A percentile compares a stretch with the other conserved stretches of the same genome.
phyloP scores from a whole-genome alignment of 768 basidiomycete genomes.

The Termitomyces sp. region DNA sequence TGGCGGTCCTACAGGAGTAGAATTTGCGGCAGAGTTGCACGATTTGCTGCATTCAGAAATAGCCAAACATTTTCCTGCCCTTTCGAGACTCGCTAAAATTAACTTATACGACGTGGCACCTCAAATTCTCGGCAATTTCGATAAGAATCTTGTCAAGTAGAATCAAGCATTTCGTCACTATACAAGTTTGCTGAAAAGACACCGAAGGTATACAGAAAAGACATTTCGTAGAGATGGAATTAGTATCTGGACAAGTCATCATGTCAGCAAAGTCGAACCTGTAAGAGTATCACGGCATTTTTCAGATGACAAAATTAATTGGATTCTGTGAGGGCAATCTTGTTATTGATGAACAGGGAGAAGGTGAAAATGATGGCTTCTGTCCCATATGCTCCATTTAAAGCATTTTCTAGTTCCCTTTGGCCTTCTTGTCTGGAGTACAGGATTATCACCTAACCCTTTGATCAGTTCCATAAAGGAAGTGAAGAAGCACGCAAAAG shows the following conservation, averaged over 20 bases:
- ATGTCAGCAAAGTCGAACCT: slow-evolving; percentile 65
- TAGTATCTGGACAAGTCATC: slow-evolving; percentile 62
- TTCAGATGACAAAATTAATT: neutral
- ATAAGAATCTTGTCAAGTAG: slow-evolving; percentile 58
- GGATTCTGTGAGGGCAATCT: slow-evolving; percentile 1
- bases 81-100: slow-evolving; percentile 63
- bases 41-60: slow-evolving; percentile 73
- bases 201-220: slow-evolving; percentile 56
- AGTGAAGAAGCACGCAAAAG: slow-evolving; percentile 57
- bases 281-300: slow-evolving; percentile 26
- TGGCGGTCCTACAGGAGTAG: slow-evolving; percentile 77
- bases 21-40: slow-evolving; percentile 80
- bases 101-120: slow-evolving; percentile 82
- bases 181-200: neutral
- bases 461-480: slow-evolving; percentile 57
- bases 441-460: slow-evolving; percentile 81
- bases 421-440: slow-evolving; percentile 85
- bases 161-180: slow-evolving; percentile 10
- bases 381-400: neutral
- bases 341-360: slow-evolving; percentile 11
- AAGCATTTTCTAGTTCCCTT: slow-evolving; percentile 51
- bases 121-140: slow-evolving; percentile 70
- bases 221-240: slow-evolving; percentile 76
- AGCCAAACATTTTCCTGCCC: slow-evolving; percentile 50
- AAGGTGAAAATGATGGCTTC: neutral